phyloP scores from a whole-genome alignment of 306 rosid species.

The Leucaena leucocephala region DNA sequence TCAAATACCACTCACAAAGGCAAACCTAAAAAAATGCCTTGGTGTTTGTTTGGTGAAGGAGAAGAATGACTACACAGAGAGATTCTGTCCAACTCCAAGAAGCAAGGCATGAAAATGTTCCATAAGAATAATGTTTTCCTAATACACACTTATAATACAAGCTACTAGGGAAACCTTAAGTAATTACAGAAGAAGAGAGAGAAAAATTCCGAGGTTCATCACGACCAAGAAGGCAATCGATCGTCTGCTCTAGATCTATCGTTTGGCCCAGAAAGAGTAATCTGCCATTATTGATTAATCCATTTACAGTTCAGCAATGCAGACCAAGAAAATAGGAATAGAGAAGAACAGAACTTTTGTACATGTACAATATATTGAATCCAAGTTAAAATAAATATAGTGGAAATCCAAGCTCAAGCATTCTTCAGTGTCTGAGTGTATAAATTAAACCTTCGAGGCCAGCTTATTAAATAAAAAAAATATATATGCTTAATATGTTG shows the following conservation, averaged over 20 bases:
- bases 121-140: slow-evolving; percentile 38
- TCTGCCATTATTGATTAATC: slow-evolving; percentile 49
- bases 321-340: not conserved
- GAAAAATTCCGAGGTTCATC: slow-evolving; percentile 32
- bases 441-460: not conserved
- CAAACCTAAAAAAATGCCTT: slow-evolving; percentile 44
- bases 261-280: slow-evolving; percentile 85
- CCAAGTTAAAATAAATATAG: not conserved
- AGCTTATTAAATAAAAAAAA: not conserved
- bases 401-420: not conserved
- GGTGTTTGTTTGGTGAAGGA: slow-evolving; percentile 37
- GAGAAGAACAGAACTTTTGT: not conserved
- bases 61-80: slow-evolving; percentile 3
- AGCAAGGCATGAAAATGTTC: slow-evolving; percentile 21
- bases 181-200: slow-evolving; percentile 55
- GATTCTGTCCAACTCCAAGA: slow-evolving; percentile 36
- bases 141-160: slow-evolving; percentile 56
- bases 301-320: slow-evolving; percentile 32
- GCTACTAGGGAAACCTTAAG: slow-evolving; percentile 29
- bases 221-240: slow-evolving; percentile 58
- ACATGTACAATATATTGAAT: not conserved
- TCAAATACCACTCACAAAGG: slow-evolving; percentile 49
- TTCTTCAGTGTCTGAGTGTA: not conserved
- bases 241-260: slow-evolving; percentile 69
- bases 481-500: not conserved